Base-by-base conservation (phyloP, 2,329 filamentous ascomycete genomes). In the Diaporthe australafricana region DNA sequence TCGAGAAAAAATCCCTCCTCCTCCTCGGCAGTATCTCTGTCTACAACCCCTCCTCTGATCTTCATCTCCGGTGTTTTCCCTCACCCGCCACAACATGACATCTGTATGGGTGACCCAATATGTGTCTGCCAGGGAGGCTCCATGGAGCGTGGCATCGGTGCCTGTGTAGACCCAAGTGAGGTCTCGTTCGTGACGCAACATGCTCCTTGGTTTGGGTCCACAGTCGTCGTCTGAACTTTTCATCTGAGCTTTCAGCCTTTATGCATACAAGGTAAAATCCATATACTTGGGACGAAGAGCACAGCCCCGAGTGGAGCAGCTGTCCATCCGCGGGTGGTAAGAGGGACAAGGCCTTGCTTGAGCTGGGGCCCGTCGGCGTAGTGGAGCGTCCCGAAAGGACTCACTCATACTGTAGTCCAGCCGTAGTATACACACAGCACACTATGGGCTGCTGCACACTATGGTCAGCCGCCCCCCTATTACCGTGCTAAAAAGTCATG, bases 241-340 rank as follows among this genome's bases (percentile, higher is more conserved):
- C 60, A 63, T 48, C 60, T 63, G 42, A 63, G 60, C 42, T 48
- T 63, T 48, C 20, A 38, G 60, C 5, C 27, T 48, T 63, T 63
- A 63, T 63, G 60, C 60, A 63, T 63, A 63, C 60, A 63, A 48
- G 60, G 60, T 48, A 63, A 27, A 63, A 48, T 48, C 42, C 20
- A 63, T 63, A 63, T 63, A 63, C 30, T 63, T 63, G 60, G 60
- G 60, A 63, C 60, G 60, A 47, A 63, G 30, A 48, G 60, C 60
- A 63, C 30, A 48, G 60, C 60, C 60, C 38, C 42, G n/a, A 35
- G 60, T 63, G 60, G 60, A 63, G 60, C 8, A 48, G 27, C 42
- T 48, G 60, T 35, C 47, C 60, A 35, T 48, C 42, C 57, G 57
- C 57, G 57, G 40, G 25, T 63, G n/a, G 42, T 3, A 48, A n/a